Base-by-base conservation (phyloP, 192 early-diverging fungal genomes). In the Tieghemiomyces parasiticus region DNA sequence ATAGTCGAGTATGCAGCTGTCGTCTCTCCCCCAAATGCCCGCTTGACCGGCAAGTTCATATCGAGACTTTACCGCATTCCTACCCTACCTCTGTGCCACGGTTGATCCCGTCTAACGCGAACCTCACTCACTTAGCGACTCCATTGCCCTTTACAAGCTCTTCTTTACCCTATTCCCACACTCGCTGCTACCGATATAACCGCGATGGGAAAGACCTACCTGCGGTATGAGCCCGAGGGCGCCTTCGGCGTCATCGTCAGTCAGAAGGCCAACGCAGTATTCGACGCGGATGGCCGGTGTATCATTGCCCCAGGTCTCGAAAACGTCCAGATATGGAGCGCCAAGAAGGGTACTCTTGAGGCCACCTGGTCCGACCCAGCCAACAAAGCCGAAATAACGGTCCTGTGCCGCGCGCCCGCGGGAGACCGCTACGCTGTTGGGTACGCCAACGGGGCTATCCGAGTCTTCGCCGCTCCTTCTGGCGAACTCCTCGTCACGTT, bases 371-470 rank as follows among this genome's bases (percentile, higher is more conserved):
- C 69, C 32, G 92, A 97, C 61, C 67, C 65, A 33, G 85, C 84
- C 65, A 91, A 89, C 67, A 84, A 79, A 64, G 68, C 90, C 4
- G 87, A 91, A 60, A 91, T 97, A 24, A 94, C 92, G 44, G 79
- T 81, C 64, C 85, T 94, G 52, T 67, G 78, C 32, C 75, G 76
- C 56, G 84, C 81, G 59, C 78, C 83, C 3, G 78, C 79, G 60
- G 80, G 78, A 38, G 76, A 74, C 44, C 76, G 78, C 63, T 89
- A 77, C 70, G 95, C 95, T 3, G 88, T 92, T n/a, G 95, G 93
- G 12, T 96, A 98, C 62, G 67, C 80, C 9, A 90, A 98, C 67
- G 95, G 95, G 54, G 81, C 89, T 35, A 89, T 98, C 67, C 83
- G 95, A 29, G 76, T 98, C 28, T 98, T 90, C 85, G 79, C 82